A percentile compares a stretch with the other conserved stretches of the same genome.
These are phyloP conservation scores for Avicennia marina DNA, from an alignment of 257 asterid species.

Conservation along the genomic window DNA sequence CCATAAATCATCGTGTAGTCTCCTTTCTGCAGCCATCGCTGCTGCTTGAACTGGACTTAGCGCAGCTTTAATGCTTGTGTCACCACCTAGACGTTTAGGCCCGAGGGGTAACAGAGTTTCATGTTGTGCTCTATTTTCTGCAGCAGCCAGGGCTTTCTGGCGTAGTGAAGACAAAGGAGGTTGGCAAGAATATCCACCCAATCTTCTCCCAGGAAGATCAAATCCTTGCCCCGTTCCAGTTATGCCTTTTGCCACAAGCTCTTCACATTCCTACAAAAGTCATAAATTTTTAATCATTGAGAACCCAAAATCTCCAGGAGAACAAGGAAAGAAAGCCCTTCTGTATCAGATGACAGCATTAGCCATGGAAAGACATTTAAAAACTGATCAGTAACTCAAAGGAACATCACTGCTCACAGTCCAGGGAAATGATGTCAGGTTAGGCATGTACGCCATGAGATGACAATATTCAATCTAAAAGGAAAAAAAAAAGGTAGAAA, in stretches of 20 bases:
- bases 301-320: too few species aligned
- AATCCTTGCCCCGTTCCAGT: slow-evolving; percentile 75
- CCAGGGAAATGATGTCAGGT: too few species aligned
- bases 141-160: slow-evolving; percentile 62
- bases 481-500: too few species aligned
- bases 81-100: slow-evolving; percentile 73
- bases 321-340: too few species aligned
- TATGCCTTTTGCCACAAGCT: slow-evolving; percentile 64
- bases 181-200: slow-evolving; percentile 77
- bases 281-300: neutral
- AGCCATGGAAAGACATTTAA: too few species aligned
- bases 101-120: slow-evolving; percentile 51
- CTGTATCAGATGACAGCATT: too few species aligned
- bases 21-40: slow-evolving; percentile 95
- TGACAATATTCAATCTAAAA: too few species aligned
- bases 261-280: slow-evolving; percentile 69
- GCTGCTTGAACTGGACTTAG: slow-evolving; percentile 82
- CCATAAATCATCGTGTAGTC: slow-evolving; percentile 77
- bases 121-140: slow-evolving; percentile 49
- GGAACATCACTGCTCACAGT: too few species aligned
- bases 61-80: slow-evolving; percentile 52
- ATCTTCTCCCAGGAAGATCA: slow-evolving; percentile 70
- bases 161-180: slow-evolving; percentile 54
- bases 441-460: too few species aligned
- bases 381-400: too few species aligned